Base-by-base conservation (phyloP, 805 yeast species). In the Spathaspora hagerdaliae region DNA sequence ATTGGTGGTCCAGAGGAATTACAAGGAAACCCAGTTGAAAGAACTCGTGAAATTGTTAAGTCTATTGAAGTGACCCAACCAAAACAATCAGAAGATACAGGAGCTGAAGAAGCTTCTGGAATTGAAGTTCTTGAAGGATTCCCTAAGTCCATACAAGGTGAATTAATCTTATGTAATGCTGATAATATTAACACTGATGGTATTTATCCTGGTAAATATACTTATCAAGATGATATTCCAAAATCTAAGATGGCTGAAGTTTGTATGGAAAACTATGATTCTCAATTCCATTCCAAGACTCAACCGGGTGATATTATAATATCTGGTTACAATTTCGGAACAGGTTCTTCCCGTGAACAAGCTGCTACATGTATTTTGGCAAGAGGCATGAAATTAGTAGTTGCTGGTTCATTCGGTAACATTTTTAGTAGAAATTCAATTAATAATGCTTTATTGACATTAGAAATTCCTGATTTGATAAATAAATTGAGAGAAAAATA, bases 341-440 rank as follows among this genome's bases (percentile, higher is more conserved):
- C 99, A 9, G 99, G 99, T 39, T 19, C 24, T 19, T 19, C 24
- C 4, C 24, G 24, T 19, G 99, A 94, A 65, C 99, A 94, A 72
- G 99, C 99, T 3, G 99, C 99, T 31, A 94, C 99, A n/a, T 91
- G 96, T 19, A 85, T 94, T 48, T 75, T 94, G 53, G 98, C 99
- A 36, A 81, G 95, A 59, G 98, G 90, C 53, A 89, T 94, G 78
- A 81, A 82, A 55, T 74, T 94, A 54, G 96, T 94, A 19, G 96
- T 95, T 48, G 87, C 97, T 11, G 99, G 99, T 31, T 92, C 98
- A 1, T 94, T 94, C 61, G 96, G 97, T 59, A 95, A 94, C 73
- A 94, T 92, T 57, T 94, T 94, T 71, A 85, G 91, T 46, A 81
- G 99, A 73, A 94, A 94, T 74, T 83, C 96, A 47, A 94, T 95